Evolutionary conservation across 441 rosid genomes (phyloP), one percentile per base, ranked within the genome.

Genomic region (Populus hybrid): DNA sequence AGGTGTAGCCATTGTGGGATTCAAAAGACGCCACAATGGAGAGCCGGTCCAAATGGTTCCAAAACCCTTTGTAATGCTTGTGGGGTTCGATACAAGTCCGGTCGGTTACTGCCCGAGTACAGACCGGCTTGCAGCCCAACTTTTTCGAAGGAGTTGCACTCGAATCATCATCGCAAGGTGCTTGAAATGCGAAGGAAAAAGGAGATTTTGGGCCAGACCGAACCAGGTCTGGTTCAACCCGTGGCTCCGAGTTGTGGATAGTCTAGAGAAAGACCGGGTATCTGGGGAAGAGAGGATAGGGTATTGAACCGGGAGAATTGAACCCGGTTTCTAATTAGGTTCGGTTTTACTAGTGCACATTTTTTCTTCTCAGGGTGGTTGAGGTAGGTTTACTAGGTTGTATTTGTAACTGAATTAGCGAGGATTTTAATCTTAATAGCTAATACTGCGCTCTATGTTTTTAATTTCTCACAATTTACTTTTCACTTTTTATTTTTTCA

Each of bases 61-160:
- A n/a, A n/a, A n/a, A n/a, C n/a, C n/a, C n/a, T n/a, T n/a, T n/a
- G n/a, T n/a, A n/a, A n/a, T n/a, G n/a, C n/a, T n/a, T n/a, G n/a
- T n/a, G n/a, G n/a, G n/a, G n/a, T n/a, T n/a, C n/a, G n/a, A n/a
- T n/a, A n/a, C n/a, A n/a, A n/a, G n/a, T n/a, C n/a, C n/a, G n/a
- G n/a, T n/a, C 81, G 99, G 77, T 86, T 95, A 1, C 80, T 90
- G 2, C 98, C 98, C 10, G 99, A 95, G 64, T 95, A 94, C 68
- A 82, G 99, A 78, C 98, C 99, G 4, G 99, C 98, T 21, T 88
- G 94, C 67, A 95, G 99, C 87, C 99, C 98, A 9, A 94, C 97
- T 1, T 94, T 92, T 80, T 92, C 97, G 0, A 86, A 79, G 68
- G 92, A 90, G 73, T 78, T 90, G 59, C 99, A 95, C 78, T 95